Percentiles rank a stretch among this genome's conserved stretches.
phyloP scores from a whole-genome alignment of 2,329 filamentous ascomycete species.

The Sordariomycetes sp. region DNA sequence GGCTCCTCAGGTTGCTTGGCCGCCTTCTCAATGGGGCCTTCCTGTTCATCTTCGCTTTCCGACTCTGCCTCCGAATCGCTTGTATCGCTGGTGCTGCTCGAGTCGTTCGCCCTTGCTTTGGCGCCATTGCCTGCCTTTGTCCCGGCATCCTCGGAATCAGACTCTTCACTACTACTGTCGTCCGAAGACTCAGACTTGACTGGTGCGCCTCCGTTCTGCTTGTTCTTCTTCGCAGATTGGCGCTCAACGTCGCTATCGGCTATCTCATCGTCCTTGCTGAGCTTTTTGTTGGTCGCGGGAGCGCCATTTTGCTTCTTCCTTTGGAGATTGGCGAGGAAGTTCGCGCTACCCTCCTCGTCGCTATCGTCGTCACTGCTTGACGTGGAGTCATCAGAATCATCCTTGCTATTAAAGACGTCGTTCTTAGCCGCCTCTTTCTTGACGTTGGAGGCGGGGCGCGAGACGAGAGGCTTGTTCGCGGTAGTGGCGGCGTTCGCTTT shows the following conservation, averaged over 20 bases:
- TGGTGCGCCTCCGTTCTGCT: slow-evolving; percentile 10
- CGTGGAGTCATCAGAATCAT: slow-evolving; percentile 17
- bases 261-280: slow-evolving; percentile 26
- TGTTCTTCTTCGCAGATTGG: slow-evolving; percentile 7
- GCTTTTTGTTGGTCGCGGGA: slow-evolving; percentile 2
- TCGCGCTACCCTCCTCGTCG: slow-evolving; percentile 10
- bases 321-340: not conserved
- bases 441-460: slow-evolving; percentile 13
- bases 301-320: slow-evolving; percentile 5
- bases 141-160: not conserved
- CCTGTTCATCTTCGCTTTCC: slow-evolving; percentile 2
- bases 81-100: not conserved
- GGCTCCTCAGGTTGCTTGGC: not conserved
- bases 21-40: not conserved
- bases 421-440: slow-evolving; percentile 18
- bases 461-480: slow-evolving; percentile 17
- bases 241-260: slow-evolving; percentile 32
- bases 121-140: not conserved
- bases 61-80: not conserved
- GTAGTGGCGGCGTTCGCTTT: slow-evolving; percentile 23
- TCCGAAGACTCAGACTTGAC: slow-evolving; percentile 4
- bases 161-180: not conserved
- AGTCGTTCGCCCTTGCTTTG: slow-evolving; percentile 2
- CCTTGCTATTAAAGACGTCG: slow-evolving; percentile 19
- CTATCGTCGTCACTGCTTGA: slow-evolving; percentile 24